phyloP scores from a whole-genome alignment of 1,284 basidiomycete species.

The Malassezia arunalokei region DNA sequence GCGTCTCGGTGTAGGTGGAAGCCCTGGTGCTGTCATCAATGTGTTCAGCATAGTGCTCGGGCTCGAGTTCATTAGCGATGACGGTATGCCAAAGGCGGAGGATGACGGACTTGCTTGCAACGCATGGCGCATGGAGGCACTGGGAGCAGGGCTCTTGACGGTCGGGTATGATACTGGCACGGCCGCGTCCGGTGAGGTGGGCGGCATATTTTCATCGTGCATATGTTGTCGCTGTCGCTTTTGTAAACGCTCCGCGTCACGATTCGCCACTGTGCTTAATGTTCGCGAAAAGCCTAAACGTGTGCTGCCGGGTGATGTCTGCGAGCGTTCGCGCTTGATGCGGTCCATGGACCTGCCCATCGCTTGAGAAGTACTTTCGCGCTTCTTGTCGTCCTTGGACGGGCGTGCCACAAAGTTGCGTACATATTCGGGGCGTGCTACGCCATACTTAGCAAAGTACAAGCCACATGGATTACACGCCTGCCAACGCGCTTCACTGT shows the following conservation, averaged over 20 bases:
- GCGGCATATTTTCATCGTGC: slow-evolving; percentile 4
- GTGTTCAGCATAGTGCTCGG: slow-evolving; percentile 37
- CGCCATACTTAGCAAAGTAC: slow-evolving; percentile 33
- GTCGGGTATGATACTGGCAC: slow-evolving; percentile 4
- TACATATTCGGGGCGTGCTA: slow-evolving; percentile 28
- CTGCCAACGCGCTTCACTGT: slow-evolving; percentile 27
- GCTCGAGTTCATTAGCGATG: slow-evolving; percentile 35
- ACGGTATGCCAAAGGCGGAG: slow-evolving; percentile 23
- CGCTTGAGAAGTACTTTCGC: background rate
- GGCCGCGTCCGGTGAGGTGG: background rate
- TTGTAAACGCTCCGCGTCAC: slow-evolving; percentile 2
- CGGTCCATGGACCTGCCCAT: background rate
- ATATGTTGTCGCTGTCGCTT: background rate
- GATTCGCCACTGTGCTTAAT: slow-evolving; percentile 5
- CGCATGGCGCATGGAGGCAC: background rate
- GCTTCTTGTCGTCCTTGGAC: slow-evolving; percentile 4
- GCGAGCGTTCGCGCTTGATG: background rate
- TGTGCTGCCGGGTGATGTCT: background rate
- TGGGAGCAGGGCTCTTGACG: slow-evolving; percentile 5
- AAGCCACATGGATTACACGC: slow-evolving; percentile 42
- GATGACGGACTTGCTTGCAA: background rate
- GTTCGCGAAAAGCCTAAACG: slow-evolving; percentile 1
- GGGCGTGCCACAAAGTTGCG: slow-evolving; percentile 16
- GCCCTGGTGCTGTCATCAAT: slow-evolving; percentile 20
- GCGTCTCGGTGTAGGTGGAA: slow-evolving; percentile 16